Conservation (phyloP, 2,329 filamentous ascomycete species). For the Aspergillus bombycis region DNA sequence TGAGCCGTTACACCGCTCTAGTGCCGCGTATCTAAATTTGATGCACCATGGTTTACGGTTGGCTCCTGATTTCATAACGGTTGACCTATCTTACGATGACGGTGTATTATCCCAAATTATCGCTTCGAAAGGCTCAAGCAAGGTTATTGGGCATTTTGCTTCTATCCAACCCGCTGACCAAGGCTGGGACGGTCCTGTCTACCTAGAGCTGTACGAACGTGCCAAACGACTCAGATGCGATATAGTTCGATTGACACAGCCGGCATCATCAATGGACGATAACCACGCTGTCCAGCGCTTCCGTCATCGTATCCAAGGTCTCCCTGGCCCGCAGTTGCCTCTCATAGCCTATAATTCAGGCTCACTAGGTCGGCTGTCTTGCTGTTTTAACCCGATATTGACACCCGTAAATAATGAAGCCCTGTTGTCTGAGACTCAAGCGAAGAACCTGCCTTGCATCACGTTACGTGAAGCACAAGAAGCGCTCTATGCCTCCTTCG, state of each 20-base stretch:
- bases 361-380: constrained; percentile 63
- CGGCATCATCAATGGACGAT: constrained; percentile 61
- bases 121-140: constrained; percentile 57
- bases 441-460: constrained; percentile 53
- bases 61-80: constrained; percentile 64
- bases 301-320: constrained; percentile 52
- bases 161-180: constrained; percentile 45
- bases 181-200: constrained; percentile 61
- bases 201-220: constrained; percentile 61
- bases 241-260: constrained; percentile 63
- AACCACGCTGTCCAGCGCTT: constrained; percentile 64
- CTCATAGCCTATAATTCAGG: constrained; percentile 69
- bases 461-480: constrained; percentile 67
- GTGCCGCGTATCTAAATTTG: constrained; percentile 57
- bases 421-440: constrained; percentile 47
- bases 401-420: constrained; percentile 61
- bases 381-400: constrained; percentile 67
- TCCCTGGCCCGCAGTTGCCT: constrained; percentile 52
- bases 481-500: constrained; percentile 67
- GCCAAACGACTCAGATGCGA: constrained; percentile 64
- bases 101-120: constrained; percentile 55
- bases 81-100: constrained; percentile 64
- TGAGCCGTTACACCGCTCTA: constrained; percentile 27
- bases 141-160: constrained; percentile 63
- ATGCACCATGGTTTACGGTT: constrained; percentile 64